phyloP scores from a whole-genome alignment of 495 filamentous ascomycete genomes.

The Talaromyces trachyspermus region DNA sequence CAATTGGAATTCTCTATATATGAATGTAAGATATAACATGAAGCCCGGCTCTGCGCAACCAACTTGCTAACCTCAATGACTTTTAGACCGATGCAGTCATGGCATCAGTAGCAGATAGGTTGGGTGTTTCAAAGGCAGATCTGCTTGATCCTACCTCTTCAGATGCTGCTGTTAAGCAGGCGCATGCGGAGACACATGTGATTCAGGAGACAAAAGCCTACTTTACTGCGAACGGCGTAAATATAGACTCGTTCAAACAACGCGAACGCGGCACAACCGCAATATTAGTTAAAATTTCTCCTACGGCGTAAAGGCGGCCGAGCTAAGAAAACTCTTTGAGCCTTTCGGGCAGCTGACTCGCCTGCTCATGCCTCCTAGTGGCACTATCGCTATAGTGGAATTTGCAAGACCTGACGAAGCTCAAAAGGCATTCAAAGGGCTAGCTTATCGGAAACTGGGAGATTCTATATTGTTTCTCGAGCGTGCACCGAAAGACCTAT shows the following conservation, averaged over 20 bases:
- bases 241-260: constrained; percentile 82
- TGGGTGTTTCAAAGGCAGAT: constrained; percentile 84
- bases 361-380: constrained; percentile 84
- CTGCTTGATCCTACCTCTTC: constrained; percentile 89
- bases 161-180: constrained; percentile 90
- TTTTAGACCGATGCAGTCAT: constrained; percentile 79
- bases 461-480: constrained; percentile 89
- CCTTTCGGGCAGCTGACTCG: constrained; percentile 58
- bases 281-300: constrained; percentile 95
- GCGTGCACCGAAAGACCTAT: constrained; percentile 81
- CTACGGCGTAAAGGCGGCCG: constrained; percentile 59
- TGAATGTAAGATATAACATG: constrained; percentile 64
- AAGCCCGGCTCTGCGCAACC: no score
- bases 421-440: constrained; percentile 67
- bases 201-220: constrained; percentile 95
- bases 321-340: constrained; percentile 45
- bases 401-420: constrained; percentile 71
- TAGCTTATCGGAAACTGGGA: constrained; percentile 85
- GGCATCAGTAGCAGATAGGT: constrained; percentile 75
- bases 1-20: constrained; percentile 96
- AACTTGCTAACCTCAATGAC: constrained; percentile 17
- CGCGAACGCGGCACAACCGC: constrained; percentile 75
- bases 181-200: constrained; percentile 89
- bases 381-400: constrained; percentile 88
- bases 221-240: constrained; percentile 78